Percentiles rank a stretch among this genome's conserved stretches.
Conservation (phyloP, 345 rosid genomes). For the Brassica napus region Da-Ae NC_063450.1:52161001-52161500, state of each 20-base stretch:
- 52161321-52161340: too few species aligned
- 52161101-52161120: too few species aligned
- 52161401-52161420: neutral
- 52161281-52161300: too few species aligned
- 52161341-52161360: too few species aligned
- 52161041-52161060: too few species aligned
- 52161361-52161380: neutral
- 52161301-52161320: too few species aligned
- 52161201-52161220: neutral
- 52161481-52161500: neutral
- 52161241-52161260: neutral
- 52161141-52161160: neutral
- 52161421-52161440: neutral
- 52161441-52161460: neutral
- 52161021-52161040: too few species aligned
- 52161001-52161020: too few species aligned
- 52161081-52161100: too few species aligned
- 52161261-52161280: neutral
- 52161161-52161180: neutral
- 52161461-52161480: conserved; percentile 17
- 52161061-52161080: too few species aligned
- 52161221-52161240: neutral
- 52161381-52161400: neutral
- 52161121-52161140: neutral
- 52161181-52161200: neutral